Evolutionary conservation across 345 rosid genomes (phyloP).

Genomic region (Anacardium occidentale): DNA sequence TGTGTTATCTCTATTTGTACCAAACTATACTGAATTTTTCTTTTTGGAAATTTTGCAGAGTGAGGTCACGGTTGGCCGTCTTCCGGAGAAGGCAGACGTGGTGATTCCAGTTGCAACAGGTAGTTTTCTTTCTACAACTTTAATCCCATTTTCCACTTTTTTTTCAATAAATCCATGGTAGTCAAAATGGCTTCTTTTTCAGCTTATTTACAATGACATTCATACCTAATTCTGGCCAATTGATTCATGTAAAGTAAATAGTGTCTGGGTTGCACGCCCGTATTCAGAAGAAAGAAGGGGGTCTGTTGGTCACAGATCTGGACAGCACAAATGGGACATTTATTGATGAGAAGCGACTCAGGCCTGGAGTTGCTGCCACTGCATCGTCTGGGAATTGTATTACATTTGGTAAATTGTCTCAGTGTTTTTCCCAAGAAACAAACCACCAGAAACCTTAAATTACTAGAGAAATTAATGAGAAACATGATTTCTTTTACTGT

Average conservation of each 20-base stretch:
- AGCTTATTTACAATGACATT: too few species aligned
- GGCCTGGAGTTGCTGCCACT: constrained; percentile 58
- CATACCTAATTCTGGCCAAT: too few species aligned
- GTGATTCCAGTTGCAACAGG: constrained; percentile 95
- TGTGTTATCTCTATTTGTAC: background rate
- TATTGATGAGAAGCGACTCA: constrained; percentile 57
- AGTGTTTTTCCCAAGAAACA: background rate
- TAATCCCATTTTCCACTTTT: background rate
- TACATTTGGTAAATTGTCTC: constrained; percentile 54
- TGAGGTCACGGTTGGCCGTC: constrained; percentile 69
- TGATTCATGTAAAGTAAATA: constrained; percentile 19
- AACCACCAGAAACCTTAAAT: background rate
- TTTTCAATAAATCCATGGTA: too few species aligned
- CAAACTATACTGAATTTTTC: background rate
- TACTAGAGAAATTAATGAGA: too few species aligned
- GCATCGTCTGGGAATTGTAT: constrained; percentile 57
- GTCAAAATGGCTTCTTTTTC: too few species aligned
- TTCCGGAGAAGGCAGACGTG: constrained; percentile 76
- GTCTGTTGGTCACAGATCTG: constrained; percentile 69
- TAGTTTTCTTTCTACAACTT: background rate
- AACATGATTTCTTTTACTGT: too few species aligned
- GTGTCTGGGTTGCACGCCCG: constrained; percentile 85
- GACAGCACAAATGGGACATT: constrained; percentile 91
- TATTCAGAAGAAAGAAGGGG: constrained; percentile 56
- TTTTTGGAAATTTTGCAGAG: constrained; percentile 32